Conservation (phyloP, 371 early-diverging fungal genomes). For the Quaeritorhiza haematococci region DNA sequence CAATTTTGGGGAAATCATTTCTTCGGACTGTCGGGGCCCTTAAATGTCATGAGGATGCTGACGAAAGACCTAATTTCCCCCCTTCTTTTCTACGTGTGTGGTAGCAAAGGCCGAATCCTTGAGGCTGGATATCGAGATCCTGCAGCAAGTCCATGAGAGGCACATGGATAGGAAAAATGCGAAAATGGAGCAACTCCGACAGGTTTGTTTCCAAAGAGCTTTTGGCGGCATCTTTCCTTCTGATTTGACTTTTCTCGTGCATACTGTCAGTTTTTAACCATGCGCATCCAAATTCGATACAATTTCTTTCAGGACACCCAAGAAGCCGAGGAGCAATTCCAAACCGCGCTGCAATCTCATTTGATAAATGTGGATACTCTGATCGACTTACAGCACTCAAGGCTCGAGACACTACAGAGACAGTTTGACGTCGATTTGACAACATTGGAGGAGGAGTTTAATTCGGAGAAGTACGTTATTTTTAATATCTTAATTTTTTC, state of each 20-base stretch:
- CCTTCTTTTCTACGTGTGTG: too few species aligned
- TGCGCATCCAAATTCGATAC: too few species aligned
- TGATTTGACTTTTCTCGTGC: too few species aligned
- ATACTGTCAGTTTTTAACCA: too few species aligned
- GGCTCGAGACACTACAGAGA: conserved; percentile 32
- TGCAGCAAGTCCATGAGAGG: conserved; percentile 37
- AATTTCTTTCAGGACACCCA: too few species aligned
- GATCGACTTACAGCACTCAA: conserved; percentile 40
- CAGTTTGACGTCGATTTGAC: conserved; percentile 38
- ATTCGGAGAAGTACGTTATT: conserved; percentile 31
- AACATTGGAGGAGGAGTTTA: conserved; percentile 43
- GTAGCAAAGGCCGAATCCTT: conserved; percentile 36
- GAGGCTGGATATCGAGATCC: conserved; percentile 27
- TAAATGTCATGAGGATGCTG: too few species aligned
- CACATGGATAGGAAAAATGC: conserved; percentile 43
- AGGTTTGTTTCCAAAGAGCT: too few species aligned
- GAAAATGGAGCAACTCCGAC: conserved; percentile 24
- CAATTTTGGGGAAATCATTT: too few species aligned
- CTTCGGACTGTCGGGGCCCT: too few species aligned
- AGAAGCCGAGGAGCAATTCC: conserved; percentile 50
- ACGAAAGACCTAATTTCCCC: too few species aligned
- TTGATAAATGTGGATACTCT: conserved; percentile 45
- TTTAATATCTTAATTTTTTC: neutral
- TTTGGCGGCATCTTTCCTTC: too few species aligned
- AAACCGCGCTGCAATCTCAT: conserved; percentile 41